Conservation (phyloP, 2,329 filamentous ascomycete species). For the Amesomyces nigricolor region DNA sequence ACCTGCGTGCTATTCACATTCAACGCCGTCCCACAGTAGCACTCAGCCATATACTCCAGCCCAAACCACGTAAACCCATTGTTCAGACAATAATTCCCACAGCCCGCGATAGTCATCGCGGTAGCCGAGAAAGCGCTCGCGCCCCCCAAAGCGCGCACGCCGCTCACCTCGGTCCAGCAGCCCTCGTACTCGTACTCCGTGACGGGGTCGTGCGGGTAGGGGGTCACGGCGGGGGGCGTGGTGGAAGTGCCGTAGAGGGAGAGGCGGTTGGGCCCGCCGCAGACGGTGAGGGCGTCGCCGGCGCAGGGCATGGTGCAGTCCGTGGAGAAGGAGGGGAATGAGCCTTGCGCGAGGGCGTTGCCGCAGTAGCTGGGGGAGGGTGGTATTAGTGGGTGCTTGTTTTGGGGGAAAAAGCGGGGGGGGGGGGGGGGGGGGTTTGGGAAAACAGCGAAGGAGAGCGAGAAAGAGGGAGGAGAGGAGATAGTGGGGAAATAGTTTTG, state of each 20-base stretch:
- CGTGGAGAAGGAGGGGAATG: slow-evolving; percentile 18
- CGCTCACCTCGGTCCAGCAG: slow-evolving; percentile 20
- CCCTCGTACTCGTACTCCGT: slow-evolving; percentile 7
- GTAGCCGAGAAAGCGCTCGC: slow-evolving; percentile 9
- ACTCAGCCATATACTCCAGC: slow-evolving; percentile 23
- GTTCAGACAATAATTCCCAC: slow-evolving; percentile 20
- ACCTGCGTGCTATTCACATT: slow-evolving; percentile 17
- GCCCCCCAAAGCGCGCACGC: slow-evolving; percentile 17
- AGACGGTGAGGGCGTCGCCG: slow-evolving; percentile 14
- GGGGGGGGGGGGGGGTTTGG: no score
- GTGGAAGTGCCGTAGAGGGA: slow-evolving; percentile 17
- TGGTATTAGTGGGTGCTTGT: not conserved
- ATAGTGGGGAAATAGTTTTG: no score
- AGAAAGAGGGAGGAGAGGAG: no score
- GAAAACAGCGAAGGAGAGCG: no score
- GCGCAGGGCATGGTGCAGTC: slow-evolving; percentile 21
- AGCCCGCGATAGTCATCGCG: slow-evolving; percentile 18
- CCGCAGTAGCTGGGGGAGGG: slow-evolving; percentile 18
- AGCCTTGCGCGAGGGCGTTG: slow-evolving; percentile 13
- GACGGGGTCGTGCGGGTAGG: slow-evolving; percentile 13
- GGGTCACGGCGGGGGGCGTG: slow-evolving; percentile 8
- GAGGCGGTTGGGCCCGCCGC: slow-evolving; percentile 22
- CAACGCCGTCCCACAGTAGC: slow-evolving; percentile 25
- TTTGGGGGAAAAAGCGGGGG: not conserved
- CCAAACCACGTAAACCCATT: slow-evolving; percentile 20